phyloP scores from a whole-genome alignment of 345 rosid species.

The Clausena lansium region DNA sequence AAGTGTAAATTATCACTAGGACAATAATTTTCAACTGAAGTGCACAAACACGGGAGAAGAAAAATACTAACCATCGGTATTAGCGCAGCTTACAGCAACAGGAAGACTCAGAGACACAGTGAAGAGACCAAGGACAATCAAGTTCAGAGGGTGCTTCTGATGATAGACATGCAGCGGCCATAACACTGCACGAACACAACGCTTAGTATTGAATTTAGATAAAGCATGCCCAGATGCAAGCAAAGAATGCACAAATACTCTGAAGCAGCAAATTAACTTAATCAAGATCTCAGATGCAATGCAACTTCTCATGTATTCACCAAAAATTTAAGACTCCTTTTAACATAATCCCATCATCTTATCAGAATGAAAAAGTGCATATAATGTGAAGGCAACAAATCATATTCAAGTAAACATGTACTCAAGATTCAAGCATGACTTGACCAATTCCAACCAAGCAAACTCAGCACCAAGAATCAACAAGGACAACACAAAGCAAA shows the following conservation, averaged over 20 bases:
- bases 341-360: not conserved
- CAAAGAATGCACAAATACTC: not conserved
- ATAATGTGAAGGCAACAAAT: not conserved
- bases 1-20: not conserved
- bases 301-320: not conserved
- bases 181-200: slow-evolving; percentile 54
- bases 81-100: slow-evolving; percentile 88
- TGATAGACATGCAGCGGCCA: slow-evolving; percentile 92
- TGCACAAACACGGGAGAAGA: slow-evolving; percentile 9
- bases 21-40: not conserved
- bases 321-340: not conserved
- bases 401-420: not conserved
- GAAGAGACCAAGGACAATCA: slow-evolving; percentile 81
- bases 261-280: not conserved
- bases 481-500: not conserved
- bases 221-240: not conserved
- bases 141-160: slow-evolving; percentile 90
- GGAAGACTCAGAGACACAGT: slow-evolving; percentile 77
- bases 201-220: not conserved
- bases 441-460: not conserved
- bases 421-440: not conserved
- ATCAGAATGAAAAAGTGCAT: not conserved
- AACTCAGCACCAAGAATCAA: not conserved
- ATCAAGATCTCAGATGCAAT: not conserved
- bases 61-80: slow-evolving; percentile 64